Evolutionary conservation across 495 filamentous ascomycete genomes (phyloP), one percentile per base, ranked within the genome.

Genomic region (Aspergillus biplanus): DNA sequence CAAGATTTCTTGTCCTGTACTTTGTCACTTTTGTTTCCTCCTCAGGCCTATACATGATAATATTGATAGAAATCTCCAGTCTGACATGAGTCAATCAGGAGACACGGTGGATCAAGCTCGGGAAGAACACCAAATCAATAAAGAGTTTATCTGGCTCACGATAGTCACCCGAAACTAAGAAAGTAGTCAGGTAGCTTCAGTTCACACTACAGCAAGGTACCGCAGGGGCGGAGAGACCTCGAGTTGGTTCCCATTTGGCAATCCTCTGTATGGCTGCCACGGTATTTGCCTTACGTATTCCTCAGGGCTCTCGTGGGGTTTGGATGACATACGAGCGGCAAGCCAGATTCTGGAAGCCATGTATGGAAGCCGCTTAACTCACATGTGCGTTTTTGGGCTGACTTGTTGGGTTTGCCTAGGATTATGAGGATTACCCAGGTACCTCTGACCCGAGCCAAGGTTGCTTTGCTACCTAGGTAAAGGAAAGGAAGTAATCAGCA

Each of bases 201-300:
- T 61, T 53, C 50, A 58, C 12, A 46, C 65, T 60, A 60, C 56
- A 55, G 60, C 59, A 15, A 67, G 56, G 61, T 63, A 67, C 65
- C 47, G 63, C 57, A 18, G 39, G 35, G 44, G 21, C 52, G 47
- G 52, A 34, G 54, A 46, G 35, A 48, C 58, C 49, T 54, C 57
- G 65, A 61, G 61, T 64, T 61, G 65, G 61, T 61, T 67, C 65
- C 50, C 33, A 59, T 33, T 4, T 33, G 3, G 42, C 7, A 39
- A 32, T 59, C 33, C 44, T 55, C 32, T 57, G 55, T 57, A 57
- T 27, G 37, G 27, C 13, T 8, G 13, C 11, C 33, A n/a, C n/a
- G 21, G 21, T 27, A 27, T 27, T 2, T 27, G 33, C 27, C 33
- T 54, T 32, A 54, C 27, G 27, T 33, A 34, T 15, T 27, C 55